A percentile compares a stretch with the other conserved stretches of the same genome.
These are phyloP conservation scores for Oleoguttula mirabilis DNA, from an alignment of 495 filamentous ascomycete species.

Conservation along the genomic window DNA sequence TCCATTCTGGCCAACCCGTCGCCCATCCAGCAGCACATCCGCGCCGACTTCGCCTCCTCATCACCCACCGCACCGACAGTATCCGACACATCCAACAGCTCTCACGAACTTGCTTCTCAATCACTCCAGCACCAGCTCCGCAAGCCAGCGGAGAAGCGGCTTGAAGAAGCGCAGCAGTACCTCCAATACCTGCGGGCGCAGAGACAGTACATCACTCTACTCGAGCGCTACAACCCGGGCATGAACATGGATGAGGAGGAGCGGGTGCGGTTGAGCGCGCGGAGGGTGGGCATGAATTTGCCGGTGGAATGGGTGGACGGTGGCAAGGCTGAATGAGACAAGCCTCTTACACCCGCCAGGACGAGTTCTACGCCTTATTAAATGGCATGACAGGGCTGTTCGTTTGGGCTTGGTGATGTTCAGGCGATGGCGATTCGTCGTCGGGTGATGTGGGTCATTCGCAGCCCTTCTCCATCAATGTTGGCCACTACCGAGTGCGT, in stretches of 20 bases:
- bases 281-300: conserved; percentile 80
- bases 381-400: too few species aligned
- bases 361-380: too few species aligned
- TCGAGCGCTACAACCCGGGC: conserved; percentile 90
- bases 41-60: conserved; percentile 34
- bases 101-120: neutral
- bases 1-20: conserved; percentile 37
- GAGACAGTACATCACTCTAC: conserved; percentile 59
- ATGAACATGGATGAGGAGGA: conserved; percentile 78
- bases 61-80: conserved; percentile 10
- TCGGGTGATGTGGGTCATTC: too few species aligned
- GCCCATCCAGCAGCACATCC: conserved; percentile 35
- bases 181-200: conserved; percentile 72
- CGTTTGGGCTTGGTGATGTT: too few species aligned
- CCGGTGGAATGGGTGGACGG: conserved; percentile 35
- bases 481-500: too few species aligned
- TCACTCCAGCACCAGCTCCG: conserved; percentile 5
- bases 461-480: too few species aligned
- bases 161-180: conserved; percentile 61
- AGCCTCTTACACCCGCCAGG: too few species aligned
- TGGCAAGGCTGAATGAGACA: conserved; percentile 1
- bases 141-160: conserved; percentile 15
- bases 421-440: too few species aligned
- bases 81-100: too few species aligned
- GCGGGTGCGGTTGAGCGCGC: conserved; percentile 65